phyloP scores from a whole-genome alignment of 2,329 filamentous ascomycete genomes.

The Phaeosphaeria sp. region DNA sequence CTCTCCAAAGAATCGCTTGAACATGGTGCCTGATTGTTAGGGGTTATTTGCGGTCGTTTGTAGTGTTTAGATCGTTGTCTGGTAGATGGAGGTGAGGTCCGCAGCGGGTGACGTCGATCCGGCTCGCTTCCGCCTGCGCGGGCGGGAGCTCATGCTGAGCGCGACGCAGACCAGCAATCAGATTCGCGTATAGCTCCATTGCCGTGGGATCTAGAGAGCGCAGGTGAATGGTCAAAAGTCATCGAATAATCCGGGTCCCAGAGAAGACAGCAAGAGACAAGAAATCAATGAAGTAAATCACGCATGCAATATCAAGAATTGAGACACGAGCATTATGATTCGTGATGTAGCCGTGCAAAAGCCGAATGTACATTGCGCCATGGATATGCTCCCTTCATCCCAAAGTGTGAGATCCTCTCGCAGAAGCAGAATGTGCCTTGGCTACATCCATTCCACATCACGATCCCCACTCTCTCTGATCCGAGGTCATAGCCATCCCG shows the following conservation, averaged over 20 bases:
- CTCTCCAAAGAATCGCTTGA: conserved; percentile 58
- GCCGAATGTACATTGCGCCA: conserved; percentile 49
- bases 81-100: conserved; percentile 25
- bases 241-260: not conserved
- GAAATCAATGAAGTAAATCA: not conserved
- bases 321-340: conserved; percentile 39
- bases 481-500: conserved; percentile 49
- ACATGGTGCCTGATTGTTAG: conserved; percentile 39
- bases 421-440: conserved; percentile 36
- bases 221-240: too few relatives aligned
- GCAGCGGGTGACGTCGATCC: conserved; percentile 37
- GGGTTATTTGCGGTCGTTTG: conserved; percentile 13
- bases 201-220: too few relatives aligned
- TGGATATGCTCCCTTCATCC: conserved; percentile 50
- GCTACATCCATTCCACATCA: conserved; percentile 34
- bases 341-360: conserved; percentile 43
- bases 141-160: not conserved
- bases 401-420: conserved; percentile 43
- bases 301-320: conserved; percentile 3
- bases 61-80: not conserved
- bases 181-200: not conserved
- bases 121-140: conserved; percentile 12
- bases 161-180: not conserved
- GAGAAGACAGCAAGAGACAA: not conserved
- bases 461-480: conserved; percentile 47